Conservation (phyloP, 164 flowering plant genomes). For the Vitis rupestris region DNA sequence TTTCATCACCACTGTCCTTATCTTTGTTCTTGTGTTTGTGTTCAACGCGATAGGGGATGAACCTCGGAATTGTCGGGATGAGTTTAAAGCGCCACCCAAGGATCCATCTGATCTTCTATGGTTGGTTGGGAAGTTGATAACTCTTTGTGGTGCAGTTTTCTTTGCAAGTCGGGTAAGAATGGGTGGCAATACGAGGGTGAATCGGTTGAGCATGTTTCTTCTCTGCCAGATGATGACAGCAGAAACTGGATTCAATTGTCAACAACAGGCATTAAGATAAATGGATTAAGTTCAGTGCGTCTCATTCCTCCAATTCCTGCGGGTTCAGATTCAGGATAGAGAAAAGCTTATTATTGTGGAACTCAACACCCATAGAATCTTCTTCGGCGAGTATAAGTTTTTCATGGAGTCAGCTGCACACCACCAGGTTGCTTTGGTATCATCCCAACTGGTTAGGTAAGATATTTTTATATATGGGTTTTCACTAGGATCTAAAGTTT, state of each 20-base stretch:
- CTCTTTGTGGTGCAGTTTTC: no score
- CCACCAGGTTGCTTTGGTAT: no score
- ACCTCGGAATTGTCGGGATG: no score
- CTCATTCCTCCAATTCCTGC: conserved; percentile 66
- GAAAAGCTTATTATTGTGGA: conserved; percentile 45
- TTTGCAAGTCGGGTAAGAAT: conserved; percentile 50
- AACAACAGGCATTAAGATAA: conserved; percentile 37
- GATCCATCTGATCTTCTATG: no score
- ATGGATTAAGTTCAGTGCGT: conserved; percentile 62
- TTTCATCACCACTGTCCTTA: conserved; percentile 41
- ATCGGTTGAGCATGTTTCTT: conserved; percentile 41
- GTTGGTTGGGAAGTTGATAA: no score
- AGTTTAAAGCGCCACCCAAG: no score
- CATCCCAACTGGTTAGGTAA: no score
- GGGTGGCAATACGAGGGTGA: neutral
- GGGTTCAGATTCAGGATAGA: conserved; percentile 58
- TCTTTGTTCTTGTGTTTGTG: conserved; percentile 46
- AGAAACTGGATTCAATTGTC: conserved; percentile 51
- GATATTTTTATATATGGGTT: no score
- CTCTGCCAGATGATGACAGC: conserved; percentile 55
- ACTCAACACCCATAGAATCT: neutral
- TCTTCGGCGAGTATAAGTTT: no score
- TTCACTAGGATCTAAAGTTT: no score
- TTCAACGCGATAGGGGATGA: conserved; percentile 46
- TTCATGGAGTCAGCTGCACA: no score